Conservation (phyloP, 2,329 filamentous ascomycete genomes). For the Trichoderma semiorbis region DNA sequence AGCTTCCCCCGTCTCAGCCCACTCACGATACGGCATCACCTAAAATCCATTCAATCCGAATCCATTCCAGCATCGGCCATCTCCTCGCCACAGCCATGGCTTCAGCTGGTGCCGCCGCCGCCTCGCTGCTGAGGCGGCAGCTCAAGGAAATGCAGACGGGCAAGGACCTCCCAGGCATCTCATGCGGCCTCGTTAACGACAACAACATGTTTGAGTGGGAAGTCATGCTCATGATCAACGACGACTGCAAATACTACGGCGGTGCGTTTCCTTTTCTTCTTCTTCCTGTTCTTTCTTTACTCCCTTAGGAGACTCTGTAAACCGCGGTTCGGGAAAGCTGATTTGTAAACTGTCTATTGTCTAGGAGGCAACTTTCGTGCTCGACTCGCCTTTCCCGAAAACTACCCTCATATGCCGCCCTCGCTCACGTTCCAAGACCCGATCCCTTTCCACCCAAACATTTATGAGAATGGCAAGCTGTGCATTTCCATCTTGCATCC, state of each 20-base stretch:
- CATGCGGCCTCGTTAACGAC: slow-evolving; percentile 80
- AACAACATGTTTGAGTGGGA: slow-evolving; percentile 96
- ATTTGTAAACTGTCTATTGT: not conserved
- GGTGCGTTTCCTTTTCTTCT: slow-evolving; percentile 50
- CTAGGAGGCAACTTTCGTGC: slow-evolving; percentile 90
- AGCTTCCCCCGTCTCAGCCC: too few species aligned
- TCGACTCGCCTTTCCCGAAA: slow-evolving; percentile 73
- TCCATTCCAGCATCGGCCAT: not conserved
- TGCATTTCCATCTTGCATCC: slow-evolving; percentile 98
- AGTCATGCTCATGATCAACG: slow-evolving; percentile 97
- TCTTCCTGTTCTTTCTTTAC: not conserved
- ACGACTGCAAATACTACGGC: slow-evolving; percentile 90
- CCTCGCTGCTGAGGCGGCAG: slow-evolving; percentile 74
- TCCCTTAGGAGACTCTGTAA: not conserved
- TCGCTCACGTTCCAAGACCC: slow-evolving; percentile 82
- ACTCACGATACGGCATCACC: not conserved
- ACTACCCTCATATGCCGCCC: slow-evolving; percentile 85
- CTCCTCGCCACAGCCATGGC: slow-evolving; percentile 34
- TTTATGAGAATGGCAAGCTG: slow-evolving; percentile 81
- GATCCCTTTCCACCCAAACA: slow-evolving; percentile 89
- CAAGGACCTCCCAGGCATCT: slow-evolving; percentile 91
- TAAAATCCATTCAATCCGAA: not conserved
- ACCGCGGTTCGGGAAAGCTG: not conserved
- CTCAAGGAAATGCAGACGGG: slow-evolving; percentile 91
- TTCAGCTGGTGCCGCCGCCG: slow-evolving; percentile 53